Evolutionary conservation across 2,329 filamentous ascomycete species (phyloP).

Genomic region (Fusarium devonianum): DNA sequence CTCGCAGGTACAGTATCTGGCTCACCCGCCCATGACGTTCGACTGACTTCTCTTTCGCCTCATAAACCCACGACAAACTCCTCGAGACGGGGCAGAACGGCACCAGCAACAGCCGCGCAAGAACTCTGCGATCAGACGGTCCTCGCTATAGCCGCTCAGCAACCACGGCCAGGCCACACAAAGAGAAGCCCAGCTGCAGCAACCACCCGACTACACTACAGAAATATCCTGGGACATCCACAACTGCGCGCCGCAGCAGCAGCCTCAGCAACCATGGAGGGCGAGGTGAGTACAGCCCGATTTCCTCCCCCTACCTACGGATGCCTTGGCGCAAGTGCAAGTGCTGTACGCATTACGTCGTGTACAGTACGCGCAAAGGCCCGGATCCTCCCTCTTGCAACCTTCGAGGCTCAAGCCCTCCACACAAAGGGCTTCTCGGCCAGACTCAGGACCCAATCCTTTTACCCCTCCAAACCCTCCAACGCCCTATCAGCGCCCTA

Average conservation of each 20-base stretch:
- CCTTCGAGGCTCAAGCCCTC: not conserved
- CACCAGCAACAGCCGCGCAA: slow-evolving; percentile 6
- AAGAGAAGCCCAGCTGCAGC: slow-evolving; percentile 18
- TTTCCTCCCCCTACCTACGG: not conserved
- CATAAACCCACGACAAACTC: slow-evolving; percentile 29
- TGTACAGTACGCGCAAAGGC: no score
- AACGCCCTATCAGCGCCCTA: slow-evolving; percentile 20
- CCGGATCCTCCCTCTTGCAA: no score
- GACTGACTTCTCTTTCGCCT: slow-evolving; percentile 27
- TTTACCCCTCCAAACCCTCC: slow-evolving; percentile 37
- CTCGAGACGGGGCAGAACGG: slow-evolving; percentile 9
- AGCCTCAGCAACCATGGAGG: slow-evolving; percentile 35
- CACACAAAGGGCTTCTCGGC: not conserved
- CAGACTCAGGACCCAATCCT: slow-evolving; percentile 22
- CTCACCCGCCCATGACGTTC: slow-evolving; percentile 34
- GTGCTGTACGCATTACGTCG: no score
- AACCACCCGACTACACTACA: no score
- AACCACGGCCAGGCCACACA: slow-evolving; percentile 2
- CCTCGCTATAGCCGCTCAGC: slow-evolving; percentile 7
- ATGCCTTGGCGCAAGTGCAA: no score
- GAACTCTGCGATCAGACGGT: not conserved
- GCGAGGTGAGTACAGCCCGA: slow-evolving; percentile 35
- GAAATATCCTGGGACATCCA: slow-evolving; percentile 17
- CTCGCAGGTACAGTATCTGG: slow-evolving; percentile 30
- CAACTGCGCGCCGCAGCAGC: slow-evolving; percentile 15